Evolutionary conservation across 148 eudicot species (phyloP).

Genomic region (Beta vulgaris): DNA sequence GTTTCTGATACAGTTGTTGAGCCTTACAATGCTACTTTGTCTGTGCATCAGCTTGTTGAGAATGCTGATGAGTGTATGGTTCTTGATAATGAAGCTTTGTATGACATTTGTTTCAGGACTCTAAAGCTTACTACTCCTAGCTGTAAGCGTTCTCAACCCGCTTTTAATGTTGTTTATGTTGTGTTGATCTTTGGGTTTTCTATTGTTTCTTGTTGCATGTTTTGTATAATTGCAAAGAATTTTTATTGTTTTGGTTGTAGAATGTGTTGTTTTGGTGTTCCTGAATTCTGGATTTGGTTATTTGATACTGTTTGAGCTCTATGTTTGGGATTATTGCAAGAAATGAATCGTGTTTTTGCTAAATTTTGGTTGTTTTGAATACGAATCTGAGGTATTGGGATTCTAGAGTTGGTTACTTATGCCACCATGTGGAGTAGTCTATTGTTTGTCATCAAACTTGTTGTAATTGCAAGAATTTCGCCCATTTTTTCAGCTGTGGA

Average conservation of each 20-base stretch:
- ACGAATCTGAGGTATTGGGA: too few species aligned
- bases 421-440: too few species aligned
- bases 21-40: constrained; percentile 72
- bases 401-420: too few species aligned
- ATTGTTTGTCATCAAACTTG: too few species aligned
- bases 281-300: neutral
- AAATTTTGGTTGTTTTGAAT: too few species aligned
- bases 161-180: neutral
- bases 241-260: neutral
- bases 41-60: constrained; percentile 79
- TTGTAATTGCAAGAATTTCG: neutral
- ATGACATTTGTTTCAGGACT: constrained; percentile 75
- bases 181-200: neutral
- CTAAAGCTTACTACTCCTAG: constrained; percentile 79
- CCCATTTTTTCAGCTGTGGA: too few species aligned
- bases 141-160: constrained; percentile 41
- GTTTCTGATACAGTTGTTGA: constrained; percentile 76
- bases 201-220: too few species aligned
- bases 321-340: neutral
- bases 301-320: neutral
- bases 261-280: neutral
- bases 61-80: constrained; percentile 90
- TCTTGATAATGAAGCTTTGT: constrained; percentile 76
- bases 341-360: too few species aligned
- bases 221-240: neutral